phyloP scores from a whole-genome alignment of 2,329 filamentous ascomycete genomes.

The Fusarium pseudonygamai region DNA sequence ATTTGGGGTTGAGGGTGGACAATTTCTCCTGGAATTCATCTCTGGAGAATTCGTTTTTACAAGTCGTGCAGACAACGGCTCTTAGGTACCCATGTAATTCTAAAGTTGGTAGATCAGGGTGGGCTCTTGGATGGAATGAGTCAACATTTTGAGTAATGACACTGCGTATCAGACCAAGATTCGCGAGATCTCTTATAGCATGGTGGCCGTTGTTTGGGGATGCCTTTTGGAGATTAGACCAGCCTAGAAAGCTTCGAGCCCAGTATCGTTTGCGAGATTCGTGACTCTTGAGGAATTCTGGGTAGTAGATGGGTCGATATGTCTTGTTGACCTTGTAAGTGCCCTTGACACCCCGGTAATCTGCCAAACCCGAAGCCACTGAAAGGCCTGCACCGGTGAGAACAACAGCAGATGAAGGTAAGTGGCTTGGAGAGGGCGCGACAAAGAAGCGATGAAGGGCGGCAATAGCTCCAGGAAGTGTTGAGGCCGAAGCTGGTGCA shows the following conservation, averaged over 20 bases:
- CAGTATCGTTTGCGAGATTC: constrained; percentile 92
- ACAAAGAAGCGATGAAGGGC: constrained; percentile 82
- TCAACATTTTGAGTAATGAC: constrained; percentile 98
- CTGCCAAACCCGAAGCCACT: constrained; percentile 89
- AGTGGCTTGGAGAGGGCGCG: constrained; percentile 61
- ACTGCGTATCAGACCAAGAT: constrained; percentile 75
- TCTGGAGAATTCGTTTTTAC: constrained; percentile 75
- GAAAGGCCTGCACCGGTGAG: constrained; percentile 89
- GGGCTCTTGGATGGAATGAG: constrained; percentile 84
- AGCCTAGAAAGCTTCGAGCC: constrained; percentile 93
- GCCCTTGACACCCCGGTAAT: constrained; percentile 89
- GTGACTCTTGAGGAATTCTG: constrained; percentile 85
- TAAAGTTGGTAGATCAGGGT: constrained; percentile 77
- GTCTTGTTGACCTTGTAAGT: constrained; percentile 93
- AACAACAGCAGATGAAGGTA: constrained; percentile 59
- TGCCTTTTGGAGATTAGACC: constrained; percentile 83
- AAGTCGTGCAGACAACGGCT: constrained; percentile 82
- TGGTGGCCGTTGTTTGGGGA: constrained; percentile 81
- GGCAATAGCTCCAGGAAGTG: constrained; percentile 76
- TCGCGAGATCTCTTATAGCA: constrained; percentile 77
- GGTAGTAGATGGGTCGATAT: constrained; percentile 91
- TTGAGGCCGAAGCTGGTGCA: constrained; percentile 76
- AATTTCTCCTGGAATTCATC: constrained; percentile 80
- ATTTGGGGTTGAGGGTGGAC: constrained; percentile 82
- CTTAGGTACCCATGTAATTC: constrained; percentile 94